Base-by-base conservation (phyloP, 2,329 filamentous ascomycete genomes). In the Aspergillus uvarum region DNA sequence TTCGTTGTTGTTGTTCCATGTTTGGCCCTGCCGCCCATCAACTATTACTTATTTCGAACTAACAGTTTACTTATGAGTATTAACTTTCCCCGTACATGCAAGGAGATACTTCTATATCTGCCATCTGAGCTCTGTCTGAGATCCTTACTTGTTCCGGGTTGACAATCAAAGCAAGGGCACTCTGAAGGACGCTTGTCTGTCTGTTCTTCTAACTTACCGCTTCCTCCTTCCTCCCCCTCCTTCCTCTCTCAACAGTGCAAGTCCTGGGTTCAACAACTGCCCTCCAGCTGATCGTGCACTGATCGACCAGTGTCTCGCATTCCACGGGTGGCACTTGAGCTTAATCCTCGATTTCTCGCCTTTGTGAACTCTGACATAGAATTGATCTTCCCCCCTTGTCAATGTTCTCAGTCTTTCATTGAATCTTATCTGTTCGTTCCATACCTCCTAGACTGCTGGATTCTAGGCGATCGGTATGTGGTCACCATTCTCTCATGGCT, bases 81-180 rank as follows among this genome's bases (percentile, higher is more conserved):
- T 22, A 22, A 22, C 21, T 22, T 22, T 22, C 3, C 21, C 21
- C 21, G 21, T 22, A 21, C 54, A 55, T 49, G 59, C 53, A 60
- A 58, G 26, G 57, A 29, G 47, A 70, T 57, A 67, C 68, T 69
- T 19, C 31, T 51, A 53, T 19, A 50, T 57, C 49, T 42, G 19
- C 50, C 42, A 49, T 57, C 24, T 7, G 47, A 47, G 44, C 32
- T 54, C 47, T 35, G 14, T 35, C 32, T 16, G 11, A 35, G 5
- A 16, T 16, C 32, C 32, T 16, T 29, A 29, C 32, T 35, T 35
- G 32, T 16, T 12, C 6, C 12, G 12, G 11, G 4, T 16, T 35
- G 32, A 35, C 32, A 35, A 12, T 35, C 32, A 16, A 35, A 16
- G 32, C 12, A 35, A 35, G 32, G 32, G 26, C 7, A 29, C 8